Conservation (phyloP, 495 filamentous ascomycete genomes). For the Penicillium dipodomyicola region DNA sequence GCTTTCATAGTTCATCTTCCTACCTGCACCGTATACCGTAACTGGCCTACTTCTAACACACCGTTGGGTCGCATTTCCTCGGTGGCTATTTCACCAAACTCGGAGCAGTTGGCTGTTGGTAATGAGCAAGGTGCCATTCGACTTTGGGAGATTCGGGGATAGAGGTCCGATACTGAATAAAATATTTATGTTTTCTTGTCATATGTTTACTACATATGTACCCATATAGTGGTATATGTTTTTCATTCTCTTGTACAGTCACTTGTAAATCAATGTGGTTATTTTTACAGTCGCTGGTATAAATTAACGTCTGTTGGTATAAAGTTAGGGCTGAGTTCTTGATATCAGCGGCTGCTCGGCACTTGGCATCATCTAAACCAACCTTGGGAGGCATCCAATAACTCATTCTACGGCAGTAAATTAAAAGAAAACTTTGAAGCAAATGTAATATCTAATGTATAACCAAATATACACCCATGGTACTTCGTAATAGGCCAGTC, state of each 20-base stretch:
- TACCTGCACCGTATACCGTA: constrained; percentile 87
- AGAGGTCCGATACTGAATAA: constrained; percentile 7
- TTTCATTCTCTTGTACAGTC: not conserved
- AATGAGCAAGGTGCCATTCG: constrained; percentile 84
- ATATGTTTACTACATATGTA: constrained; percentile 4
- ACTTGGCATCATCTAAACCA: not conserved
- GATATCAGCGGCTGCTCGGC: not conserved
- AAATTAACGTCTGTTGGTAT: not conserved
- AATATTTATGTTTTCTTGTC: constrained; percentile 23
- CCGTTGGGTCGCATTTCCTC: constrained; percentile 81
- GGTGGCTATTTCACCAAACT: constrained; percentile 70
- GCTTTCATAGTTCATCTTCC: constrained; percentile 70
- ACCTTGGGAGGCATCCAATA: too few relatives aligned
- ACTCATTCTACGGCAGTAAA: not conserved
- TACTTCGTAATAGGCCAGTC: not conserved
- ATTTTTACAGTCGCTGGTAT: not conserved
- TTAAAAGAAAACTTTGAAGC: not conserved
- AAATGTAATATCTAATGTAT: not conserved
- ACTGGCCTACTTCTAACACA: constrained; percentile 92
- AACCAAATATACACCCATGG: not conserved
- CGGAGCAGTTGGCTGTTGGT: constrained; percentile 73
- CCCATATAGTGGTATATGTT: not conserved
- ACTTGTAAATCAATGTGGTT: not conserved
- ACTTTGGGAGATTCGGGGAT: constrained; percentile 75
- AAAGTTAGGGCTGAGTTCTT: not conserved